These are phyloP conservation scores for Diaporthe destruens DNA, from an alignment of 2,329 filamentous ascomycete species.

Conservation along the genomic window DNA sequence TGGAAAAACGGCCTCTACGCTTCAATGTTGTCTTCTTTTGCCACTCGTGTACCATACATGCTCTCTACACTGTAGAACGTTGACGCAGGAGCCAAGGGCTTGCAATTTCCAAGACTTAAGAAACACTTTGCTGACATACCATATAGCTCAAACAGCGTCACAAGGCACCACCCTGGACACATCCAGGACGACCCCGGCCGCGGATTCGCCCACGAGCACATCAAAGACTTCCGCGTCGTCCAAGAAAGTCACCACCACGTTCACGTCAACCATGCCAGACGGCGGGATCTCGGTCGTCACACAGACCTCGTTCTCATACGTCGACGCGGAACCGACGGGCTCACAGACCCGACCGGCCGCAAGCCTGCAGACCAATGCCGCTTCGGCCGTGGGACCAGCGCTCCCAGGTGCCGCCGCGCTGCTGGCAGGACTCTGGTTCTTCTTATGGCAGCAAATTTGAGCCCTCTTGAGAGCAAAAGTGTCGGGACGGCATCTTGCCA, in stretches of 20 bases:
- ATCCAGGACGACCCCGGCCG: conserved; percentile 26
- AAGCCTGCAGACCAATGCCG: conserved; percentile 50
- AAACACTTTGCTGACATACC: neutral
- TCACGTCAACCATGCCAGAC: conserved; percentile 60
- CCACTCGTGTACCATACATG: neutral
- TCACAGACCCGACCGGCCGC: conserved; percentile 51
- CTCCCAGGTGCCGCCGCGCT: conserved; percentile 7
- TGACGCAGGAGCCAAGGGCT: neutral
- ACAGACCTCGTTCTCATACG: conserved; percentile 62
- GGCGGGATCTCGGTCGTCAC: conserved; percentile 61
- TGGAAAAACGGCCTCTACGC: neutral
- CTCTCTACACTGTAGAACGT: neutral
- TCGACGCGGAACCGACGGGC: conserved; percentile 51
- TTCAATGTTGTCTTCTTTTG: neutral
- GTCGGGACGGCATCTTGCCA: neutral
- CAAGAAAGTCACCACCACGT: conserved; percentile 50
- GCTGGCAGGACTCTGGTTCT: conserved; percentile 11
- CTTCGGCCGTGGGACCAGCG: conserved; percentile 34
- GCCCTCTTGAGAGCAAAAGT: neutral
- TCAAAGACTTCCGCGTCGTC: conserved; percentile 50
- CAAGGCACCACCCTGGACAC: conserved; percentile 37
- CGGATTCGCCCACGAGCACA: conserved; percentile 24
- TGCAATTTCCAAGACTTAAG: neutral
- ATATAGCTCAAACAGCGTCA: conserved; percentile 6
- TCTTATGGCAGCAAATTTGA: conserved; percentile 2